Percentiles rank a stretch among this genome's conserved stretches.
These are phyloP conservation scores for Cordyceps cateniannulata DNA, from an alignment of 2,329 filamentous ascomycete genomes.

Conservation along the genomic window DNA sequence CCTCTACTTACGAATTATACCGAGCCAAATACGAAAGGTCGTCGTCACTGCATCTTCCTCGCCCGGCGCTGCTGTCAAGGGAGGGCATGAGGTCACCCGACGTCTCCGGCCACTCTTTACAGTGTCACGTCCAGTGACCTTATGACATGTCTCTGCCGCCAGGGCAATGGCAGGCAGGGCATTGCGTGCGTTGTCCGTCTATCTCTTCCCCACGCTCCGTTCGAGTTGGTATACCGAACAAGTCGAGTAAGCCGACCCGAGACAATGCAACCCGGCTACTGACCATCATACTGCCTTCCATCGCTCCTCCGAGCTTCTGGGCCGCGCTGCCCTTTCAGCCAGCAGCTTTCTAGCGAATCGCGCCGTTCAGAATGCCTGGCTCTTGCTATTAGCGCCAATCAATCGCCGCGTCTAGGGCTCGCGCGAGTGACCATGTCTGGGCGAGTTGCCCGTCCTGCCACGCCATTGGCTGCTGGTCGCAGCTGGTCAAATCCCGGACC, in stretches of 20 bases:
- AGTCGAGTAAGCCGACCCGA: background rate
- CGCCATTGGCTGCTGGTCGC: background rate
- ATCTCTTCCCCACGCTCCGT: background rate
- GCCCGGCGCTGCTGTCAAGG: background rate
- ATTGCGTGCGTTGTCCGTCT: background rate
- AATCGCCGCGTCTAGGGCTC: background rate
- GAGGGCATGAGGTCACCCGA: slow-evolving; percentile 4
- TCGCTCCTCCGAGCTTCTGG: background rate
- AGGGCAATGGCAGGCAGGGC: background rate
- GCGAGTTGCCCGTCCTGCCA: background rate
- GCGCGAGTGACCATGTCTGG: background rate
- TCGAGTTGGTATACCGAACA: background rate
- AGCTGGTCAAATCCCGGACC: background rate
- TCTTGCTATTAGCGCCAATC: slow-evolving; percentile 1
- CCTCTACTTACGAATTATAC: background rate
- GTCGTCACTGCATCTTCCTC: background rate
- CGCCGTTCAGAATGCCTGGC: background rate
- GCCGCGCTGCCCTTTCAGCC: slow-evolving; percentile 2
- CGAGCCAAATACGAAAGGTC: background rate
- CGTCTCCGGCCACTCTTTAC: background rate
- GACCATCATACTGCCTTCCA: background rate
- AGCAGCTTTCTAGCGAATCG: slow-evolving; percentile 7
- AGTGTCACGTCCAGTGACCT: background rate
- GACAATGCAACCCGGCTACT: background rate
- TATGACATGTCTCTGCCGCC: background rate